These are phyloP conservation scores for Abelmoschus esculentus DNA, from an alignment of 345 rosid genomes.

Conservation along the genomic window DNA sequence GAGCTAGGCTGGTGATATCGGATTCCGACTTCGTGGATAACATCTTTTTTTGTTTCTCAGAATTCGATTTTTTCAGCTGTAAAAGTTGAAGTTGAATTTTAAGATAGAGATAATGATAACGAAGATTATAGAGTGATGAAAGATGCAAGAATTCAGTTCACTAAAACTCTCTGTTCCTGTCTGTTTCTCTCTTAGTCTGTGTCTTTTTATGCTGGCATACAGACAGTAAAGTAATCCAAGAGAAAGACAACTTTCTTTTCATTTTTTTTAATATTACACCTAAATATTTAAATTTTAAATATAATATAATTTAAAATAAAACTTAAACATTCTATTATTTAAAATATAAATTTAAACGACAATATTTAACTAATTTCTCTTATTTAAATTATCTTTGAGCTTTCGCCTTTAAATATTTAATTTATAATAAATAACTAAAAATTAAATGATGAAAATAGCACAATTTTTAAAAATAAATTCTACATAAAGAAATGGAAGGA, in stretches of 20 bases:
- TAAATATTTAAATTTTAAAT: too few species aligned
- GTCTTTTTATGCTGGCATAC: neutral
- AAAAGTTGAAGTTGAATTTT: neutral
- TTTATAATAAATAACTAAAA: too few species aligned
- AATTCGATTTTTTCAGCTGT: neutral
- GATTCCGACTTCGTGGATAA: constrained; percentile 55
- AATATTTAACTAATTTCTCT: too few species aligned
- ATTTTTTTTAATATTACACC: too few species aligned
- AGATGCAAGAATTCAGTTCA: neutral
- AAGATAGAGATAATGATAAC: neutral
- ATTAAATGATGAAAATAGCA: too few species aligned
- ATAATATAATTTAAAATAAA: too few species aligned
- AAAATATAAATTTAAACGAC: too few species aligned
- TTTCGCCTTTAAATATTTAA: too few species aligned
- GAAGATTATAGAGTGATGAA: neutral
- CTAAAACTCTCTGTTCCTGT: neutral
- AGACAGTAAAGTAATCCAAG: neutral
- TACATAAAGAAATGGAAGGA: too few species aligned
- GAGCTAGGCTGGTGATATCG: constrained; percentile 65
- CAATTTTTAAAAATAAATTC: too few species aligned
- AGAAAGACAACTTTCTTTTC: neutral
- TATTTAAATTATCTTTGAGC: too few species aligned
- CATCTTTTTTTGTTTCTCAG: constrained; percentile 23
- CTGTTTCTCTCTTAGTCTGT: neutral
- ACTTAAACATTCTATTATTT: too few species aligned